Percentiles rank a stretch among this genome's conserved stretches.
Conservation (phyloP, 495 filamentous ascomycete genomes). For the Sordaria brevicollis region DNA sequence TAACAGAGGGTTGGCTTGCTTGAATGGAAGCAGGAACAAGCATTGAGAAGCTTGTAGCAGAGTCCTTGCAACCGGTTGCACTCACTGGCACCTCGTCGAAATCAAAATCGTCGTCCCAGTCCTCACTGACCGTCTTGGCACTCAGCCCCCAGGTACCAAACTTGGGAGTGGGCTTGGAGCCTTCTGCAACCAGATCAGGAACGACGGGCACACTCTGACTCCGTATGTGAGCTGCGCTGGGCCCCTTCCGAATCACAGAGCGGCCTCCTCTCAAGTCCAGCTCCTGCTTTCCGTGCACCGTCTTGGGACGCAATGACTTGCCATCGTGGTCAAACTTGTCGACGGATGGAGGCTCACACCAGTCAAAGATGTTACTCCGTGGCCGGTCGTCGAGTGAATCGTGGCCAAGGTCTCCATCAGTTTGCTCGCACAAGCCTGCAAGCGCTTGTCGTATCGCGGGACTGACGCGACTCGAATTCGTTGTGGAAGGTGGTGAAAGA, state of each 20-base stretch:
- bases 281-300: constrained; percentile 84
- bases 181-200: constrained; percentile 45
- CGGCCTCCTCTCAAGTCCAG: constrained; percentile 63
- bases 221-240: constrained; percentile 69
- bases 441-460: constrained; percentile 34
- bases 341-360: constrained; percentile 59
- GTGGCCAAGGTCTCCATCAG: constrained; percentile 17
- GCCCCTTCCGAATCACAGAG: constrained; percentile 60
- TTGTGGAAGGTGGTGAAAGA: constrained; percentile 45
- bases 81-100: constrained; percentile 48
- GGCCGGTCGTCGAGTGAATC: constrained; percentile 35
- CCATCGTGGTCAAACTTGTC: constrained; percentile 45
- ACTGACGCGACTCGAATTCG: constrained; percentile 35
- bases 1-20: constrained; percentile 73
- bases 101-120: constrained; percentile 81
- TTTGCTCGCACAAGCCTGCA: constrained; percentile 31
- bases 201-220: constrained; percentile 94
- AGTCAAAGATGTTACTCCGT: constrained; percentile 68
- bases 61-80: constrained; percentile 27
- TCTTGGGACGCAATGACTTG: constrained; percentile 62
- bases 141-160: constrained; percentile 85
- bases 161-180: constrained; percentile 55
- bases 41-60: constrained; percentile 47
- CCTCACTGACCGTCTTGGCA: constrained; percentile 71
- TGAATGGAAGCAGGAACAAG: constrained; percentile 73